These are phyloP conservation scores for Rubia yunnanensis DNA, from an alignment of 257 asterid genomes.

Conservation along the genomic window DNA sequence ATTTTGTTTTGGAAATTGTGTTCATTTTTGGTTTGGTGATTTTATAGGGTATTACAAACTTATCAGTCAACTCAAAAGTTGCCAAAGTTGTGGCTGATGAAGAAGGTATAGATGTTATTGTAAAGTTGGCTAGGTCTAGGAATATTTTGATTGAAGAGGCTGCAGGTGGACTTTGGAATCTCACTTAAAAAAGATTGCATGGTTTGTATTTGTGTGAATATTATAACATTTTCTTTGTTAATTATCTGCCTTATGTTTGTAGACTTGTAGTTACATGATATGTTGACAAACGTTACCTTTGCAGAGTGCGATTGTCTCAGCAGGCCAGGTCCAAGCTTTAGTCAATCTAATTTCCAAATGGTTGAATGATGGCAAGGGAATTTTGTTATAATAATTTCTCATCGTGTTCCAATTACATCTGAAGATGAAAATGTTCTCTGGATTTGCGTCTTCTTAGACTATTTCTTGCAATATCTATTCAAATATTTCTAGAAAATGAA, in stretches of 20 bases:
- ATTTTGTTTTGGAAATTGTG: not conserved
- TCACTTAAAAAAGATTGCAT: slow-evolving; percentile 75
- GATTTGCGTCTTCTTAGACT: not conserved
- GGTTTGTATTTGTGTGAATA: slow-evolving; percentile 27
- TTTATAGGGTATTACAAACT: slow-evolving; percentile 67
- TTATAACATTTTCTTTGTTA: not conserved
- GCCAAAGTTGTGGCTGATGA: slow-evolving; percentile 88
- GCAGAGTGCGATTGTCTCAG: slow-evolving; percentile 78
- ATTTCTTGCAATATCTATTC: not conserved
- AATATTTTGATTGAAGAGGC: slow-evolving; percentile 80
- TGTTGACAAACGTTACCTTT: slow-evolving; percentile 15
- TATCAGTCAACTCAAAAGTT: slow-evolving; percentile 65
- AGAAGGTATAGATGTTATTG: slow-evolving; percentile 64
- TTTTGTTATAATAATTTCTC: slow-evolving; percentile 43
- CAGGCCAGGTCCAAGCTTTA: slow-evolving; percentile 77
- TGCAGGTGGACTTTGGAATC: slow-evolving; percentile 86
- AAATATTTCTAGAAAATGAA: not conserved
- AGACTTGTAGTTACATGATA: not conserved
- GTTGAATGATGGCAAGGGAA: slow-evolving; percentile 65
- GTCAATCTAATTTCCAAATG: slow-evolving; percentile 76
- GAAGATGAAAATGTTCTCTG: slow-evolving; percentile 7
- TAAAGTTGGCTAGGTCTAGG: slow-evolving; percentile 57
- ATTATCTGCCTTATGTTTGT: not conserved
- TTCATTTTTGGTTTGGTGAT: slow-evolving; percentile 9
- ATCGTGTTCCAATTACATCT: not conserved